Evolutionary conservation across 78 protist species (phyloP), one percentile per base, ranked within the genome.

Genomic region (Isochrysis galbana): DNA sequence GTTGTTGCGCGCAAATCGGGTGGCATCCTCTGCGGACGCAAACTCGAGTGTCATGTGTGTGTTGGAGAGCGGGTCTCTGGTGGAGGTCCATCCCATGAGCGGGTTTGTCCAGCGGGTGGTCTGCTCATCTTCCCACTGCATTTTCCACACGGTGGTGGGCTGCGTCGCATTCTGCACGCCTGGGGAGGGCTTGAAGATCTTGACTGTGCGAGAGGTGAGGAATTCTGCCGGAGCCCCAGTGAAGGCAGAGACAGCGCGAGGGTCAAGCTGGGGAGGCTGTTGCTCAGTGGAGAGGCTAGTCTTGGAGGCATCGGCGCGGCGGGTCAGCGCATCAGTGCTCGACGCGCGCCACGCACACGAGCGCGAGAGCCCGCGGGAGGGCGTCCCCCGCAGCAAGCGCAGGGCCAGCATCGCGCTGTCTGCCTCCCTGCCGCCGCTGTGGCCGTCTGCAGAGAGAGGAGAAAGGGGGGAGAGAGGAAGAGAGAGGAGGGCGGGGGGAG

Each of bases 1-100:
- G 80, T 70, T 70, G 19, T 34, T 5, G 44, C 36, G n/a, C 1
- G 11, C 34, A 41, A 70, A 70, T 17, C 80, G 80, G 21, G 36
- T 34, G 44, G 80, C 80, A n/a, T 70, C 80, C 80, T 70, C 80
- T 3, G 80, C 80, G 17, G 39, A 36, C 45, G 29, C 45, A 41
- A 70, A 70, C 41, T 70, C 80, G 4, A 70, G 80, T 0, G 80
- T 70, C 80, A 70, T 70, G 39, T 0, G 80, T 41, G 80, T 70
- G 80, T 70, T 70, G 7, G 42, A 34, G 41, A 5, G 39, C 14
- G 80, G 80, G 80, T 70, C 80, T 5, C 21, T 1, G 39, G 80
- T 70, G 32, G 80, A 70, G 32, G 80, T 70, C 80, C 80, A 70
- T 5, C 80, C 80, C 80, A 70, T 70, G 41, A 70, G 80, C 80